Conservation (phyloP, 345 rosid species). For the Excoecaria cochinchinensis region DNA sequence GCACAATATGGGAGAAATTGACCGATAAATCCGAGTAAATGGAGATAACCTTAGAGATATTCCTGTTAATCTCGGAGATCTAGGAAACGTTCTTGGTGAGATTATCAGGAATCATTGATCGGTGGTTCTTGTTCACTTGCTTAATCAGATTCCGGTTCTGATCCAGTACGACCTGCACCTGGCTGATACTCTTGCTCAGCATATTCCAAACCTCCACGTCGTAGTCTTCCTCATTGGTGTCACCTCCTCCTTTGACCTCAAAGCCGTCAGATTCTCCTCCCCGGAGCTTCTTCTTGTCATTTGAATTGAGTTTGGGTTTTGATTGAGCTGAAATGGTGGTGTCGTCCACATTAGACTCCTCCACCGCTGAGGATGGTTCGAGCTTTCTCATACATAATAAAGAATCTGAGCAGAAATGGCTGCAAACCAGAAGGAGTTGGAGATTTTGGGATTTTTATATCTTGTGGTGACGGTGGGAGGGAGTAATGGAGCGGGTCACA, state of each 20-base stretch:
- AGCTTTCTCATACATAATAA: background rate
- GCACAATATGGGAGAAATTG: conserved; percentile 28
- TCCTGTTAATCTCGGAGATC: conserved; percentile 37
- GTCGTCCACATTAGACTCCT: conserved; percentile 13
- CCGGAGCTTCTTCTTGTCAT: background rate
- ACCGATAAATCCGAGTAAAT: conserved; percentile 37
- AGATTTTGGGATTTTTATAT: background rate
- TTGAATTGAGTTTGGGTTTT: background rate
- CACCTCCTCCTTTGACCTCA: background rate
- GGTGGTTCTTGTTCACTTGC: conserved; percentile 41
- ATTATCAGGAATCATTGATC: conserved; percentile 37
- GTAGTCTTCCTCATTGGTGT: conserved; percentile 16
- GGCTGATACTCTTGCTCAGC: conserved; percentile 35
- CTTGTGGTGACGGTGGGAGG: background rate
- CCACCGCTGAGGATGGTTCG: background rate
- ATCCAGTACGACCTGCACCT: conserved; percentile 37
- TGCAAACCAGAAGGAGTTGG: background rate
- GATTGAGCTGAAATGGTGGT: conserved; percentile 6
- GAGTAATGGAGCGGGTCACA: background rate
- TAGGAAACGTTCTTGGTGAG: conserved; percentile 30
- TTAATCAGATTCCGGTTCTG: conserved; percentile 33
- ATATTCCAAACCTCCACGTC: conserved; percentile 40
- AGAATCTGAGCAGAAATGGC: background rate
- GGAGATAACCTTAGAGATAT: conserved; percentile 34
- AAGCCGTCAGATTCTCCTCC: background rate